Conservation (phyloP, 2,329 filamentous ascomycete species). For the Aureobasidium sp. region DNA sequence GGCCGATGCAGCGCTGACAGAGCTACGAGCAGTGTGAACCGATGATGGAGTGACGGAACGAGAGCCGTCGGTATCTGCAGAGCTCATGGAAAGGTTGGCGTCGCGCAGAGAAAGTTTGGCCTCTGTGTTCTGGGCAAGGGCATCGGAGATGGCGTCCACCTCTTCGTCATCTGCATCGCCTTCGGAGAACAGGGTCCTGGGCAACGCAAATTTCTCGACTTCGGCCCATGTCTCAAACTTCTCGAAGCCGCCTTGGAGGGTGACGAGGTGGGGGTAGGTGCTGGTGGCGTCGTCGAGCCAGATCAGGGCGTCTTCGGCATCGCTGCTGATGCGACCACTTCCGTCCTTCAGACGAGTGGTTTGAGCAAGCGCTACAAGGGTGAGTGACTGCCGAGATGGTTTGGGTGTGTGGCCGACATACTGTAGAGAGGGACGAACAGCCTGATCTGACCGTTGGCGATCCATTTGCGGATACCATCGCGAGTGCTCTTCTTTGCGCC, state of each 20-base stretch:
- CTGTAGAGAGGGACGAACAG: conserved; percentile 47
- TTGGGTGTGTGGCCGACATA: conserved; percentile 27
- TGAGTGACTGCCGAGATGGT: background rate
- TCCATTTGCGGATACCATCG: conserved; percentile 47
- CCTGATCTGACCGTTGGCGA: conserved; percentile 42
- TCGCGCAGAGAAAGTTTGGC: conserved; percentile 26
- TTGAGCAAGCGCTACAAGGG: conserved; percentile 17
- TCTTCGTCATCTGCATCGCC: conserved; percentile 35
- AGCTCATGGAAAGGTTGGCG: conserved; percentile 37
- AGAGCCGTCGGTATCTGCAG: conserved; percentile 35
- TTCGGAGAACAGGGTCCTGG: conserved; percentile 44
- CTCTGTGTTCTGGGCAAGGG: conserved; percentile 19
- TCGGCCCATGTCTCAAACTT: conserved; percentile 42
- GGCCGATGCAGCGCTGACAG: conserved; percentile 28
- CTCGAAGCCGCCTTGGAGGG: conserved; percentile 43
- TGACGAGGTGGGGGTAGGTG: conserved; percentile 35
- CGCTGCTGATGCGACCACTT: conserved; percentile 16
- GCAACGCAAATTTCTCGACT: conserved; percentile 44
- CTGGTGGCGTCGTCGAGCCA: conserved; percentile 48
- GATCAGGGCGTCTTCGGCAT: conserved; percentile 36
- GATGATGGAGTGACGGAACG: conserved; percentile 36
- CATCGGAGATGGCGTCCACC: conserved; percentile 20
- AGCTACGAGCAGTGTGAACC: conserved; percentile 32
- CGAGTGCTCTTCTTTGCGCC: conserved; percentile 46
- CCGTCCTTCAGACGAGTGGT: conserved; percentile 18